Percentiles rank a stretch among this genome's conserved stretches.
Conservation (phyloP, 345 rosid species). For the Melastoma malabathricum region DNA sequence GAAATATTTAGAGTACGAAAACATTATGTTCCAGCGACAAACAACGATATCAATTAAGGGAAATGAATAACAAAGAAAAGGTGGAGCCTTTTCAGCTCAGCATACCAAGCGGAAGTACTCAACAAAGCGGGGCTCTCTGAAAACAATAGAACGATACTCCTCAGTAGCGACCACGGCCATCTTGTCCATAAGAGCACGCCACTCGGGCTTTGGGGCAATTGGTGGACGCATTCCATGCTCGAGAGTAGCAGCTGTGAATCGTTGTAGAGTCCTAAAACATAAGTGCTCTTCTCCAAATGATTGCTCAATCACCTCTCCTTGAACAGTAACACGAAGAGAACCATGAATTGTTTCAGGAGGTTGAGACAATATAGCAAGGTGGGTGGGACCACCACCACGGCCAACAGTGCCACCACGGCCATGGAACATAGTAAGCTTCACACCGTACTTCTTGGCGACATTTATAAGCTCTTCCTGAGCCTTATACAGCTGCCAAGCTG, state of each 20-base stretch:
- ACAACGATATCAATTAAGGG: no score
- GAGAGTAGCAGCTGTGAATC: slow-evolving; percentile 93
- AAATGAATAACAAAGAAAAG: no score
- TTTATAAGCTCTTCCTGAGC: slow-evolving; percentile 96
- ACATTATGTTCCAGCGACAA: no score
- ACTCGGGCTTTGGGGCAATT: slow-evolving; percentile 82
- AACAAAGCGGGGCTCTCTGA: slow-evolving; percentile 82
- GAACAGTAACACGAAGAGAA: slow-evolving; percentile 86
- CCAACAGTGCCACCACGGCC: slow-evolving; percentile 99
- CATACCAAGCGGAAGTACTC: slow-evolving; percentile 97
- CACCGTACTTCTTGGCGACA: slow-evolving; percentile 71
- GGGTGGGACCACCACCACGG: slow-evolving; percentile 99
- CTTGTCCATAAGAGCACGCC: slow-evolving; percentile 81
- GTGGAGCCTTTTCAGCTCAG: no score
- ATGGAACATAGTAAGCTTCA: slow-evolving; percentile 96
- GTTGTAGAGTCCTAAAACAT: slow-evolving; percentile 90
- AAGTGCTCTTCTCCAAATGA: slow-evolving; percentile 93
- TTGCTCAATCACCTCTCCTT: slow-evolving; percentile 95
- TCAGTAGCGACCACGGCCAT: slow-evolving; percentile 94
- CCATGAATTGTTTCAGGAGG: slow-evolving; percentile 99
- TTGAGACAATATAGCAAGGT: slow-evolving; percentile 97
- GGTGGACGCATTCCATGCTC: slow-evolving; percentile 98
- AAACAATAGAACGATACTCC: slow-evolving; percentile 79
- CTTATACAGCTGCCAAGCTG: slow-evolving; percentile 97
- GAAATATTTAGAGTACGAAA: not conserved